phyloP scores from a whole-genome alignment of 2,329 filamentous ascomycete species.

The Alternaria angustiovoidea region DNA sequence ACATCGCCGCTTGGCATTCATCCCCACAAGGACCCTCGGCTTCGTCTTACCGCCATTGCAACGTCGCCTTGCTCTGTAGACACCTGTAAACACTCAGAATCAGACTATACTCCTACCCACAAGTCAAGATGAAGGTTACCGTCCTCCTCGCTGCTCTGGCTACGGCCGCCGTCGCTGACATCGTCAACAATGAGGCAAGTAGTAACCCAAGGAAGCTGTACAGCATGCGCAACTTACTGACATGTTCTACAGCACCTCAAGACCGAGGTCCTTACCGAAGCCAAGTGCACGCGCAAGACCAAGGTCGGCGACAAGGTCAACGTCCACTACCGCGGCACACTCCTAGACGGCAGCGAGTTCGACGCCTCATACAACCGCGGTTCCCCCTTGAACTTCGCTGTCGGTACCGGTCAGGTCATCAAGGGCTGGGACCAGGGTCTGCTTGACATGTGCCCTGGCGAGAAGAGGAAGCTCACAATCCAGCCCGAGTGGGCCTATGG shows the following conservation, averaged over 20 bases:
- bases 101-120: not conserved
- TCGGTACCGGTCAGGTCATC: conserved; percentile 89
- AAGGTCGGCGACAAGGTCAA: conserved; percentile 75
- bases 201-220: not conserved
- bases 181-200: conserved; percentile 44
- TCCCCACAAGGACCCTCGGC: conserved; percentile 26
- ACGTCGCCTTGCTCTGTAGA: conserved; percentile 12
- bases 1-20: conserved; percentile 27
- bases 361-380: conserved; percentile 75
- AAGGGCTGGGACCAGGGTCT: conserved; percentile 96
- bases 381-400: conserved; percentile 77
- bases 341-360: conserved; percentile 70
- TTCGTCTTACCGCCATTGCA: conserved; percentile 14
- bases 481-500: conserved; percentile 89
- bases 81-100: not conserved
- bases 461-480: conserved; percentile 91
- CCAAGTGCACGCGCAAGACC: conserved; percentile 81
- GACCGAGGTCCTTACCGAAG: conserved; percentile 77
- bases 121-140: conserved; percentile 54
- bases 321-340: conserved; percentile 85
- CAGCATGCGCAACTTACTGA: conserved; percentile 18
- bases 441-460: conserved; percentile 93
- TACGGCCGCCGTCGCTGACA: conserved; percentile 53
- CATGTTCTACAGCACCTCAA: conserved; percentile 65
- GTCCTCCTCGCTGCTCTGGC: conserved; percentile 59